Evolutionary conservation across 805 yeast species (phyloP), one percentile per base, ranked within the genome.

Genomic region (Candida yuanshanica): DNA sequence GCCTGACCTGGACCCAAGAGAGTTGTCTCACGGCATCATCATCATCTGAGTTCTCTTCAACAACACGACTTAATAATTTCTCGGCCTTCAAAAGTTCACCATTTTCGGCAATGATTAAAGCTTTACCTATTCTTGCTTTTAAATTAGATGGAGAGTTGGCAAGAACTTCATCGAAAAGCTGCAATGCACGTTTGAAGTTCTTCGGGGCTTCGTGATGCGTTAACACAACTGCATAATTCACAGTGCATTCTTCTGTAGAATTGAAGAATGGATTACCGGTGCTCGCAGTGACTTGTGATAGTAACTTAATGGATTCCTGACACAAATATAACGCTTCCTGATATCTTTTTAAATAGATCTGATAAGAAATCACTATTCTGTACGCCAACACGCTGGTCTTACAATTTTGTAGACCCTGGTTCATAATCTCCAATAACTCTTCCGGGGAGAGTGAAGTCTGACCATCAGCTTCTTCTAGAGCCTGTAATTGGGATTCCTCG

Each of bases 201-300:
- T 88, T 88, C 10, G 98, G 99, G 0, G 97, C 84, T 58, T 91
- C 96, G 54, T 81, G 75, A 55, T 86, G 83, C 0, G 95, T 85
- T 55, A 89, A 86, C 1, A 83, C 72, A 1, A 80, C 74, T 0
- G 93, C 98, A 41, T 86, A 67, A 20, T 76, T 69, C 27, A 88
- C 71, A 8, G 83, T 67, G 18, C 86, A 63, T 38, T 79, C 83
- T 38, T 70, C 70, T 48, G 70, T 76, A 2, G 89, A 69, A 46
- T 77, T 64, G 1, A 59, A 56, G 31, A 86, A 65, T 9, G 60
- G 55, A 7, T 72, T 63, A 0, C 81, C 80, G 4, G 75, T 63
- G 8, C 63, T 58, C 37, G 72, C 59, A 16, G 70, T 69, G 5
- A 70, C 50, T 14, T 68, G 69, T 1, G 82, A 77, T 10, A 82